Evolutionary conservation across 1,284 basidiomycete species (phyloP), one percentile per base, ranked within the genome.

Genomic region (Cutaneotrichosporon arboriforme): DNA sequence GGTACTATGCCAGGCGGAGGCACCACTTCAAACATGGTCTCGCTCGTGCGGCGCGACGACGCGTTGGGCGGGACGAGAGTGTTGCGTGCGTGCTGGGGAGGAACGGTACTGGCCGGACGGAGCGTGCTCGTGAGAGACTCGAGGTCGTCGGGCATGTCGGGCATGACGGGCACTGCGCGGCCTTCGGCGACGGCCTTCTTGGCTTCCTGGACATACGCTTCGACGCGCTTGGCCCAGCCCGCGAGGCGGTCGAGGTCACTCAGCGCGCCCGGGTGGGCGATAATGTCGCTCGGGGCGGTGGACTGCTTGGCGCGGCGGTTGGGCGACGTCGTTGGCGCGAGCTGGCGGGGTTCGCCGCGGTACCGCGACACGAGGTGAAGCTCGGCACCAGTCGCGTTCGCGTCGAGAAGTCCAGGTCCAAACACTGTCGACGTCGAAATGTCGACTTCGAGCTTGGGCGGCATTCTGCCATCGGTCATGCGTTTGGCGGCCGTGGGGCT

Each of bases 141-240:
- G 36, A 66, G 68, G 8, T 68, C 70, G 35, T 70, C 66, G n/a
- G 65, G 61, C 33, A 65, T 58, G 1, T 62, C 60, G 55, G 67
- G 62, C 61, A 56, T 66, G 58, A 39, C 62, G 59, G 65, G 64
- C 2, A 61, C 55, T 20, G 68, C 63, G 15, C 64, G 63, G 18
- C 69, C 73, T 46, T 71, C 73, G 1, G 64, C 63, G 14, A 72
- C 45, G 0, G 74, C 73, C 41, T 58, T 54, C 15, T 70, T 64
- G n/a, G 74, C 72, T 20, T 70, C 67, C 39, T 70, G 68, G 33
- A 76, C 70, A 31, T 74, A 70, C 34, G 51, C 61, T 65, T 76
- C 73, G 40, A 74, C 66, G 40, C 58, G 57, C 55, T 73, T 72
- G 39, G 73, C 72, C 69, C 72, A 72, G 33, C 49, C 55, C 1